Evolutionary conservation across 441 rosid genomes (phyloP), one percentile per base, ranked within the genome.

Genomic region (Daphne laureola): DNA sequence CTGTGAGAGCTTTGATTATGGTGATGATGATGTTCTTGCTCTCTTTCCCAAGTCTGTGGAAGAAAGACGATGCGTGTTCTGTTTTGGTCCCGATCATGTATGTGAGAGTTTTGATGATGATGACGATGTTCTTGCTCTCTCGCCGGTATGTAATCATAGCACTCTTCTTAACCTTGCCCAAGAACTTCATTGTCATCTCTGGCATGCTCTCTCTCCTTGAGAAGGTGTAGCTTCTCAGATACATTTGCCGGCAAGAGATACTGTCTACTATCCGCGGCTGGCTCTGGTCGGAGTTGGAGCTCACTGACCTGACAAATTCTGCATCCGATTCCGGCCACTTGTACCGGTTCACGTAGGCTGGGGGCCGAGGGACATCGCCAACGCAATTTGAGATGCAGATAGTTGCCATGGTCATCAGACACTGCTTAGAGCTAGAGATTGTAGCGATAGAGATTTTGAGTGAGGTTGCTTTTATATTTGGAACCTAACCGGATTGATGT

Each of bases 191-290:
- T 6, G 68, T 65, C 62, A 57, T 71, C 14, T 67, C 72, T 0
- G 48, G 49, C 7, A 57, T 49, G 16, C 56, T 69, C 54, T 76
- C 70, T 48, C 69, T 72, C 36, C 74, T 69, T 0, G 79, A 61
- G 31, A 79, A 79, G 1, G 67, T 61, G 63, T 76, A 79, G 73
- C 84, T 79, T 50, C 80, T 72, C 27, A 78, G 65, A 57, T 76
- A 81, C 45, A 78, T 58, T 53, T 81, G 82, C 73, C 87, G 65
- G 62, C 81, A 81, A 15, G 80, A 81, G 46, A 71, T 57, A 51
- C 75, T 59, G 52, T 78, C 78, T 7, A 76, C 87, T 35, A 76
- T 61, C 46, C 56, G 48, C 1, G 77, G 65, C 43, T 64, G 75
- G 48, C 55, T 67, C 23, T 8, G 42, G 27, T 48, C 6, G 9